phyloP scores from a whole-genome alignment of 1,284 basidiomycete species.

The Leccinum griseonigrum region DNA sequence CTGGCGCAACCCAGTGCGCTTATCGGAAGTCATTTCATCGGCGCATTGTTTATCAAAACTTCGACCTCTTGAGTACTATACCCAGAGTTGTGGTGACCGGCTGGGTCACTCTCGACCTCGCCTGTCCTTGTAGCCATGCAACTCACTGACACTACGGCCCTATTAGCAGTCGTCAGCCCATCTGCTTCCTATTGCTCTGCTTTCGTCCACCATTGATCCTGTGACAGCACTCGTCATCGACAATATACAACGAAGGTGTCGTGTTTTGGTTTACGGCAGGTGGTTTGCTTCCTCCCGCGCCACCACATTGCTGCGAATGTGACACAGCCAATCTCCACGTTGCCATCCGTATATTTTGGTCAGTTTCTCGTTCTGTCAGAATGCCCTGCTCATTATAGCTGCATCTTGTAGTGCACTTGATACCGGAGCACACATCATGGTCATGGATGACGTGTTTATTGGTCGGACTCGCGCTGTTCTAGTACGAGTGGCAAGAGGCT shows the following conservation, averaged over 20 bases:
- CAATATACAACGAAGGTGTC: constrained; percentile 58
- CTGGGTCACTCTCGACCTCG: constrained; percentile 53
- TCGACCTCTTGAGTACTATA: constrained; percentile 40
- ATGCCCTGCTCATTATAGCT: constrained; percentile 2
- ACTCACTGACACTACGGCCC: constrained; percentile 49
- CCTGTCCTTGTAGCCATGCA: constrained; percentile 44
- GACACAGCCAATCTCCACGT: neutral
- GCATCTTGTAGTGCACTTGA: constrained; percentile 1
- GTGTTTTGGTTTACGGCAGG: constrained; percentile 46
- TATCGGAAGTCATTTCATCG: constrained; percentile 36
- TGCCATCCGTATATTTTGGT: constrained; percentile 8
- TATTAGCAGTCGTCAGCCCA: constrained; percentile 49
- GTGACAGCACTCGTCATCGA: constrained; percentile 53
- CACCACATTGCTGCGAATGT: neutral
- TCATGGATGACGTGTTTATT: constrained; percentile 3
- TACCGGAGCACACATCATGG: constrained; percentile 1
- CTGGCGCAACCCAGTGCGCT: constrained; percentile 59
- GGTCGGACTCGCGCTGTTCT: constrained; percentile 2
- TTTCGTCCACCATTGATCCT: constrained; percentile 50
- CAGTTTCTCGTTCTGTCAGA: neutral
- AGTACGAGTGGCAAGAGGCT: constrained; percentile 15
- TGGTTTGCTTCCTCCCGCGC: neutral
- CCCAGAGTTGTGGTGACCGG: constrained; percentile 52
- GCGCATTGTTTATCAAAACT: constrained; percentile 41
- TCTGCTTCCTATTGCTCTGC: constrained; percentile 58